Conservation (phyloP, 2,329 filamentous ascomycete genomes). For the Hymenoscyphus occultus region DNA sequence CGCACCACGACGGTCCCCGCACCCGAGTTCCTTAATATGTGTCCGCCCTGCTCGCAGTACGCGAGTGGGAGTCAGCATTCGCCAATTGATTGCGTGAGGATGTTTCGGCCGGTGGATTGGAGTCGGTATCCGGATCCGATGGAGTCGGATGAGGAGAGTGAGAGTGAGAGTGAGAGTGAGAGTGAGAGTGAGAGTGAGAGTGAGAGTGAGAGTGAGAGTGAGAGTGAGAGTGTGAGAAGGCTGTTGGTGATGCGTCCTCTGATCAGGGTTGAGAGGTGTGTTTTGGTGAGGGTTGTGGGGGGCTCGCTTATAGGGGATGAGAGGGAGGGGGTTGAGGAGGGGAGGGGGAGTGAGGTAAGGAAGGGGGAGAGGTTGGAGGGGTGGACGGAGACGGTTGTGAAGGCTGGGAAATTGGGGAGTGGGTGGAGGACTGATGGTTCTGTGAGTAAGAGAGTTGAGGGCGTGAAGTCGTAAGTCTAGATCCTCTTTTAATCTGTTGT, state of each 20-base stretch:
- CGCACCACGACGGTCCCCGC: too few relatives aligned
- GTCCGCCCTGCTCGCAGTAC: neutral
- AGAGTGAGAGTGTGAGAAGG: neutral
- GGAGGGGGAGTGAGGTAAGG: neutral
- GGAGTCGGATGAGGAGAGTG: neutral
- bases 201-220: neutral
- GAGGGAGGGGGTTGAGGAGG: neutral
- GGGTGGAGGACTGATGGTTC: too few relatives aligned
- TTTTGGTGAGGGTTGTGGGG: neutral
- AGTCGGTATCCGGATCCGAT: neutral
- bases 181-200: neutral
- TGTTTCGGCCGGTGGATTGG: neutral
- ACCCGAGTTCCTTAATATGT: neutral
- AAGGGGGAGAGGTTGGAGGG: neutral
- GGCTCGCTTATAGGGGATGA: neutral
- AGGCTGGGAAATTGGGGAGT: too few relatives aligned
- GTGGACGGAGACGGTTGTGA: too few relatives aligned
- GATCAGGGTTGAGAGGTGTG: neutral
- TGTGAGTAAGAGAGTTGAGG: too few relatives aligned
- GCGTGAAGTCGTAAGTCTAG: too few relatives aligned
- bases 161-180: neutral
- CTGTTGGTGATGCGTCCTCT: neutral
- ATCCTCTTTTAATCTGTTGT: too few relatives aligned
- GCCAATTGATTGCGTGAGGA: neutral
- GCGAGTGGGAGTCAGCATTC: neutral